Percentiles rank a stretch among this genome's conserved stretches.
phyloP scores from a whole-genome alignment of 805 yeast species.

The Hanseniaspora valbyensis region DNA sequence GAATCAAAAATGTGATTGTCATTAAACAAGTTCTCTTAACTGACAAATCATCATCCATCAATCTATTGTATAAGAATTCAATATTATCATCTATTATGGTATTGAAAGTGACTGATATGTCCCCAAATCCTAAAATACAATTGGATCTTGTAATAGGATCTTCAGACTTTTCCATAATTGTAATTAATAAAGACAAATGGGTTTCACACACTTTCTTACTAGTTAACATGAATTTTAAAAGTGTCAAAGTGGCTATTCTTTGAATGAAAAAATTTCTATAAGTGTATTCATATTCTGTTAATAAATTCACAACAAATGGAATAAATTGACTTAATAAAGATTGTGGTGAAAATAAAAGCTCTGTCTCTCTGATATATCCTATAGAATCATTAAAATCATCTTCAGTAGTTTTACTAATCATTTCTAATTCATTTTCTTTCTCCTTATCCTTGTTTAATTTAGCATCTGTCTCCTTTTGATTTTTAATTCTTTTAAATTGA shows the following conservation, averaged over 20 bases:
- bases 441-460: conserved; percentile 6
- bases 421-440: conserved; percentile 59
- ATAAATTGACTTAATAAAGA: conserved; percentile 71
- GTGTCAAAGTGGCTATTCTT: conserved; percentile 70
- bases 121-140: conserved; percentile 86
- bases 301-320: conserved; percentile 63
- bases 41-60: conserved; percentile 73
- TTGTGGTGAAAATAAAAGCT: conserved; percentile 62
- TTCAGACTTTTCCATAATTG: conserved; percentile 71
- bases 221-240: conserved; percentile 88
- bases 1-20: conserved; percentile 91
- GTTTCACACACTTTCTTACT: conserved; percentile 81
- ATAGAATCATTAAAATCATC: conserved; percentile 93
- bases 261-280: conserved; percentile 55
- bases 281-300: conserved; percentile 45
- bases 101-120: conserved; percentile 96
- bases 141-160: conserved; percentile 83
- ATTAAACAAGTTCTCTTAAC: conserved; percentile 94
- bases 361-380: conserved; percentile 67
- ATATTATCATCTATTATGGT: conserved; percentile 88
- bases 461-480: conserved; percentile 45
- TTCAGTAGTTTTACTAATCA: conserved; percentile 91
- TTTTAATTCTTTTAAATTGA: conserved; percentile 71
- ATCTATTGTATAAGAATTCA: conserved; percentile 69
- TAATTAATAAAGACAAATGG: conserved; percentile 59